A percentile compares a stretch with the other conserved stretches of the same genome.
Conservation (phyloP, 331 rosid species). For the Acacia pycnantha region DNA sequence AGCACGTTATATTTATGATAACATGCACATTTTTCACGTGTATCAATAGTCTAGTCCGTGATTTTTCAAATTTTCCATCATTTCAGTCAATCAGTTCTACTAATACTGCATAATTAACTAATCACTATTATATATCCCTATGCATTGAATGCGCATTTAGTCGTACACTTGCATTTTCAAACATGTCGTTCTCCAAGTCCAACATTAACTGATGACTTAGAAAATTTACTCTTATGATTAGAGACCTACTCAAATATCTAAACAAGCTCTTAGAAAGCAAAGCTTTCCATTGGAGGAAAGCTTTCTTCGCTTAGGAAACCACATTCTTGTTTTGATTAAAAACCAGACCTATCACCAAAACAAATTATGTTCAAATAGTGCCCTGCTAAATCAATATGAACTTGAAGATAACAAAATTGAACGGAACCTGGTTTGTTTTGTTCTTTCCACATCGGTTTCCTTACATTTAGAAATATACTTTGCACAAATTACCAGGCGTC, state of each 20-base stretch:
- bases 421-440: neutral
- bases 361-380: too few relatives aligned
- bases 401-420: neutral
- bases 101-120: neutral
- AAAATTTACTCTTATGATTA: neutral
- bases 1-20: neutral
- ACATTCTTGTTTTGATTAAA: neutral
- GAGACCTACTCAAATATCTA: too few relatives aligned
- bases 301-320: neutral
- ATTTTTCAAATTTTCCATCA: neutral
- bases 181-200: neutral
- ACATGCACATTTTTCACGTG: neutral
- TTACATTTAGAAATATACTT: neutral
- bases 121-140: neutral
- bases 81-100: neutral
- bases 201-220: neutral
- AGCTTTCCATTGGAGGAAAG: neutral
- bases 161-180: neutral
- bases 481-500: neutral
- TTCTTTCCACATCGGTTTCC: neutral
- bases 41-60: neutral
- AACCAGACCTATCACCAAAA: too few relatives aligned
- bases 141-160: neutral
- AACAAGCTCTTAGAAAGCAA: neutral
- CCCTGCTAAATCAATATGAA: neutral